These are phyloP conservation scores for Acer yangbiense DNA, from an alignment of 345 rosid species.

Conservation along the genomic window DNA sequence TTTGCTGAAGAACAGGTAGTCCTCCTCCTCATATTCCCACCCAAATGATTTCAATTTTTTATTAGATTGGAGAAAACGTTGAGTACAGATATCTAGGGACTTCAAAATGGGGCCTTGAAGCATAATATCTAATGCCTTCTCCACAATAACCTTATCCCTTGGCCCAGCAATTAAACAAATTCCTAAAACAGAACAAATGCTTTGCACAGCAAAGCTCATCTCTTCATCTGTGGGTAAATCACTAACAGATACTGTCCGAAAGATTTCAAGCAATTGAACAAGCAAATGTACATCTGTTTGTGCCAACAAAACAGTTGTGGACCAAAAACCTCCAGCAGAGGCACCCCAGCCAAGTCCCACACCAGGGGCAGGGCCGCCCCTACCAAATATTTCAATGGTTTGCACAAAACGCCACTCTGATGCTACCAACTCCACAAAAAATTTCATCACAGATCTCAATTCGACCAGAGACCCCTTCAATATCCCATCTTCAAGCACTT, in stretches of 20 bases:
- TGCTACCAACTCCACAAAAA: constrained; percentile 49
- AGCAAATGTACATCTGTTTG: constrained; percentile 69
- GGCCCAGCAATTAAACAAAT: constrained; percentile 69
- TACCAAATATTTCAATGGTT: constrained; percentile 71
- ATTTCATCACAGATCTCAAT: constrained; percentile 42
- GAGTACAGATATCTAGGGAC: constrained; percentile 44
- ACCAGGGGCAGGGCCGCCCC: constrained; percentile 97
- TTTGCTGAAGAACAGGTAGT: constrained; percentile 49
- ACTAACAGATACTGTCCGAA: constrained; percentile 30
- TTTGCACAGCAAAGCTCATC: constrained; percentile 32
- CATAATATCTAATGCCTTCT: constrained; percentile 62
- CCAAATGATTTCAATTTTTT: constrained; percentile 34
- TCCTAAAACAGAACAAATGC: constrained; percentile 56
- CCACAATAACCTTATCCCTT: constrained; percentile 55
- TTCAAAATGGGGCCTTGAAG: constrained; percentile 60
- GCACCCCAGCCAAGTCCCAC: constrained; percentile 95
- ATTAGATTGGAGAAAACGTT: constrained; percentile 38
- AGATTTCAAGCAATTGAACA: constrained; percentile 51
- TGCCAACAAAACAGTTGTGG: constrained; percentile 55
- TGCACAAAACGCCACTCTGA: constrained; percentile 64
- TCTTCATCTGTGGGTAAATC: constrained; percentile 35
- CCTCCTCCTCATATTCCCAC: constrained; percentile 54
- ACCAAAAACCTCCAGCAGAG: constrained; percentile 90
- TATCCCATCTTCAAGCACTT: constrained; percentile 65
- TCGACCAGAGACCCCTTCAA: constrained; percentile 51